Base-by-base conservation (phyloP, 257 asterid genomes). In the Ligustrum vulgare region DNA sequence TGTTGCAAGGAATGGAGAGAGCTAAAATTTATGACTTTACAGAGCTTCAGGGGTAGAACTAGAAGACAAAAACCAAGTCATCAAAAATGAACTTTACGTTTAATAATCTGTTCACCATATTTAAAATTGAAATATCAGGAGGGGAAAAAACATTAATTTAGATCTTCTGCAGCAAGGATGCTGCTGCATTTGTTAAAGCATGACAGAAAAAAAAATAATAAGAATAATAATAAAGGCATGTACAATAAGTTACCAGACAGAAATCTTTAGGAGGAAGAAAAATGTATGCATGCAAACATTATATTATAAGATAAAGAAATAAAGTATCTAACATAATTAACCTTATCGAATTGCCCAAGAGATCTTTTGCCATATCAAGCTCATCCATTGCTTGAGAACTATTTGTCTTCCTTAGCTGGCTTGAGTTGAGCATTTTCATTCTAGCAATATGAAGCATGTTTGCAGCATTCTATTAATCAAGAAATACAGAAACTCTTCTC, bases 361-460 rank as follows among this genome's bases (percentile, higher is more conserved):
- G 85, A 74, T 75, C 78, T 81, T 84, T 86, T 74, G 97, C 93
- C 72, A 71, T 75, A 68, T 84, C 89, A 75, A 90, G 92, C 80
- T 91, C 96, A 43, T 77, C 71, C 82, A 81, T 37, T 62, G 93
- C 91, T 83, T 78, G 88, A 74, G 87, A 72, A 76, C 67, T 71
- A 79, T 88, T 75, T 2, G 63, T 79, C 93, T 86, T 84, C 74
- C 75, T 80, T 80, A 89, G 87, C 82, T 85, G 81, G 85, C 73
- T 78, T 72, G 87, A 66, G 74, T 84, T 60, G 77, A 85, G 89
- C 82, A 82, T 89, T 82, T 90, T 89, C 68, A 90, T 84, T 84
- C 90, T 86, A 31, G 97, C 97, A 75, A 90, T 82, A 87, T 83
- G 75, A 68, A 90, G 87, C 89, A 86, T 84, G 85, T 89, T 84